Base-by-base conservation (phyloP, 2,329 filamentous ascomycete genomes). In the Cordyceps fumosorosea region DNA sequence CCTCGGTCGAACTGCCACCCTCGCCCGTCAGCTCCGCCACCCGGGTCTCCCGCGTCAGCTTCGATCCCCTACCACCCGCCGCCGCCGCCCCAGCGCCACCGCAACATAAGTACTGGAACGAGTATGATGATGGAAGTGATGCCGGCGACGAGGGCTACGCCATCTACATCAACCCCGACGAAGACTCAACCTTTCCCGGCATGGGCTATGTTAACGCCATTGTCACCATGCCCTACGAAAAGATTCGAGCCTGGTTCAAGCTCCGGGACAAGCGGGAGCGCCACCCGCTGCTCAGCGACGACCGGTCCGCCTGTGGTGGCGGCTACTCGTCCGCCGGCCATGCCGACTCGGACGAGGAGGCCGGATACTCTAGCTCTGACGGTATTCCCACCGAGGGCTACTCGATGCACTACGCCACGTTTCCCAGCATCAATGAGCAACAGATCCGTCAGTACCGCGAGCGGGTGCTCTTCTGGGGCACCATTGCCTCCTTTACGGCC, bases 81-180 rank as follows among this genome's bases (percentile, higher is more conserved):
- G 63, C 67, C 16, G 60, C 67, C 16, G 60, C 67, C 8, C 66
- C 73, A 4, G 63, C 20, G n/a, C 44, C 18, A 5, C 67, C 72
- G 8, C 71, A 72, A 56, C 68, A 75, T 18, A 77, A 78, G 52
- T 95, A 93, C 71, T 96, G 91, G 90, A 93, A 90, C 73, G 91
- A 96, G 72, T 95, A 93, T 72, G 91, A 96, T 67, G 77, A 93
- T 70, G 89, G 89, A 10, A 91, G 90, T 71, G 89, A 92, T 60
- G 77, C 75, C 2, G 83, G 80, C 56, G 81, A 84, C 42, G 52
- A 84, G 42, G 82, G 81, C 34, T 95, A 91, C 72, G 81, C 85
- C 51, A 87, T 95, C 66, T 91, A 90, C 68, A 78, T 93, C 63
- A 83, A 93, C 69, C 89, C 90, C 0, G 82, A 90, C 66, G 83